Evolutionary conservation across 2,329 filamentous ascomycete species (phyloP), one percentile per base, ranked within the genome.

Genomic region (Aspergillus pseudoglaucus): DNA sequence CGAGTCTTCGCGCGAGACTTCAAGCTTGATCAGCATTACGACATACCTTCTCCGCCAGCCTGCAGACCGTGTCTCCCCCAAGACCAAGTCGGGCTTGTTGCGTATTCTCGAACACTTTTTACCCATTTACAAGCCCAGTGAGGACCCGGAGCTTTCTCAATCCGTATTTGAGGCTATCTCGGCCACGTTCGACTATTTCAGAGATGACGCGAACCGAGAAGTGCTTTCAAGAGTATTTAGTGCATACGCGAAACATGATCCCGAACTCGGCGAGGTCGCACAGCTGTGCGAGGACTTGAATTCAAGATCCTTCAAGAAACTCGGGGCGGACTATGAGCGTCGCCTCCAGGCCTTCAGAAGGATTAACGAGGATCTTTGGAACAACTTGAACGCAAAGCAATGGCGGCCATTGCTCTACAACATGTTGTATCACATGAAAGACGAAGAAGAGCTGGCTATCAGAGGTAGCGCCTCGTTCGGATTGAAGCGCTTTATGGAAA

Each of bases 371-470:
- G 71, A 80, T 2, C 72, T 79, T n/a, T 81, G 81, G 33, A 64
- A 64, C 1, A 69, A 74, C 0, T 81, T 90, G 51, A 84, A 80
- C 0, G 70, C 83, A 1, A 79, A 79, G 49, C 87, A 95, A 66
- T 98, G 93, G 91, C 79, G 84, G 45, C 90, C 93, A 5, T 69
- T 98, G 17, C 71, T 97, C 9, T 87, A 90, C 70, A 98, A 97
- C 62, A 80, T 95, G 73, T 76, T 95, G 2, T 97, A 85, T 68
- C 93, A 86, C 62, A 84, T 96, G 54, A 84, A 83, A 55, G 82
- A 91, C 54, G 85, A 89, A 47, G 89, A 95, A 53, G 93, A 98
- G 64, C 84, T 94, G 54, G 87, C 88, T 41, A 87, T 96, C 43
- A 74, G 95, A 48, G 76, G 80, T 2, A 96, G 91, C 64, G 88